phyloP scores from a whole-genome alignment of 2,329 filamentous ascomycete species.

The Cordyceps pruinosa region DNA sequence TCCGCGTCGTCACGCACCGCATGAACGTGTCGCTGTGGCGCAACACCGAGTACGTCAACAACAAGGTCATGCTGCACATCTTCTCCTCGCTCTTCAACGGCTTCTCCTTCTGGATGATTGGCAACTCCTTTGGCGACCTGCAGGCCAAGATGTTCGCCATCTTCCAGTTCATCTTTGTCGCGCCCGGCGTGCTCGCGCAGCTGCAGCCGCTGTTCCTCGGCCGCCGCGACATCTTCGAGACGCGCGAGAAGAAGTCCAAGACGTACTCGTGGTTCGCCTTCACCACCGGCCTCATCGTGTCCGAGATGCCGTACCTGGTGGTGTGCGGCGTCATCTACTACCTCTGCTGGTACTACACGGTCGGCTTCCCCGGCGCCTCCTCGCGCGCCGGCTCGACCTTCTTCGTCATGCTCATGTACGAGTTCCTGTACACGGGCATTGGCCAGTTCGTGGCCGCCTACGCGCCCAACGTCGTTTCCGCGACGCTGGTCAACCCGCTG shows the following conservation, averaged over 20 bases:
- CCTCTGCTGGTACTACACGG: slow-evolving; percentile 52
- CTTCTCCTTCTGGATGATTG: slow-evolving; percentile 56
- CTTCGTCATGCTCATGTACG: slow-evolving; percentile 52
- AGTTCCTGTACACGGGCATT: slow-evolving; percentile 54
- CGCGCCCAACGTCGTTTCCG: slow-evolving; percentile 54
- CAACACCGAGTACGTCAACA: slow-evolving; percentile 60
- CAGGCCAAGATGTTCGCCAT: slow-evolving; percentile 52
- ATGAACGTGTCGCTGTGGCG: slow-evolving; percentile 57
- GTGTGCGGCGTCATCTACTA: slow-evolving; percentile 42
- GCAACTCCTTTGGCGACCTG: slow-evolving; percentile 41
- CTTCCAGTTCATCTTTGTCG: slow-evolving; percentile 58
- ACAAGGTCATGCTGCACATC: slow-evolving; percentile 53
- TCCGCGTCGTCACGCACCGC: slow-evolving; percentile 57
- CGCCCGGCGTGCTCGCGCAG: slow-evolving; percentile 50
- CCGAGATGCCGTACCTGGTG: slow-evolving; percentile 39
- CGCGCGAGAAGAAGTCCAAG: slow-evolving; percentile 53
- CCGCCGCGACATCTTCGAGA: slow-evolving; percentile 50
- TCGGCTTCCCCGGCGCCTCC: slow-evolving; percentile 40
- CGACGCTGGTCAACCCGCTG: slow-evolving; percentile 50
- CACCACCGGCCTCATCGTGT: slow-evolving; percentile 44
- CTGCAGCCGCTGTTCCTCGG: slow-evolving; percentile 53
- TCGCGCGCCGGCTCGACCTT: slow-evolving; percentile 44
- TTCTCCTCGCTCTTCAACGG: slow-evolving; percentile 51
- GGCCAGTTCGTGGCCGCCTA: slow-evolving; percentile 59
- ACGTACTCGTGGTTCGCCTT: slow-evolving; percentile 56